These are phyloP conservation scores for Candida freyschussii DNA, from an alignment of 1,139 yeast genomes.

Conservation along the genomic window DNA sequence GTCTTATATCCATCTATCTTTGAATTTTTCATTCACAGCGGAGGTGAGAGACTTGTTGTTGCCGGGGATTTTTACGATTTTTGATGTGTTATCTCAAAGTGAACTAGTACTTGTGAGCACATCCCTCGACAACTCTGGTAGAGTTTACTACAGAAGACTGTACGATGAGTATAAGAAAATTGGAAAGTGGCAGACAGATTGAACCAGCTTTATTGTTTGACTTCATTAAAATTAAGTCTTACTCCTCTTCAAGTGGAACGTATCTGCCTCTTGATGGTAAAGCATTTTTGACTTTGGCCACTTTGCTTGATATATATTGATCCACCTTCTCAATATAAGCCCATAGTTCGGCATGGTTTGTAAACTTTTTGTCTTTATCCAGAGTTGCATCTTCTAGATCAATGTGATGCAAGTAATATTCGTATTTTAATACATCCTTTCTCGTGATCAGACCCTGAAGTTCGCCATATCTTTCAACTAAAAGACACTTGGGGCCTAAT, in stretches of 20 bases:
- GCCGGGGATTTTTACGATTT: constrained; percentile 55
- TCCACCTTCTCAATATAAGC: constrained; percentile 9
- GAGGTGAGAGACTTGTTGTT: constrained; percentile 47
- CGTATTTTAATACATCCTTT: constrained; percentile 58
- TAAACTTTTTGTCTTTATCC: constrained; percentile 13
- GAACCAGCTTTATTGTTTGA: too few relatives aligned
- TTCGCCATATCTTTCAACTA: constrained; percentile 53
- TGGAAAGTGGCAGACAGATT: constrained; percentile 64
- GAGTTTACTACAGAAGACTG: constrained; percentile 59
- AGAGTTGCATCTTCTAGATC: constrained; percentile 10
- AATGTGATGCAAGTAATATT: constrained; percentile 20
- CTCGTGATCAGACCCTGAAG: constrained; percentile 63
- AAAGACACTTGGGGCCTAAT: constrained; percentile 73
- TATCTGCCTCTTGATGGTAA: neutral
- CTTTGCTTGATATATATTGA: constrained; percentile 1
- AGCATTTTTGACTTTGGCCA: constrained; percentile 1
- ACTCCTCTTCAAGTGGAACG: neutral
- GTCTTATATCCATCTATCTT: constrained; percentile 47
- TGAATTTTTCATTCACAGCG: constrained; percentile 45
- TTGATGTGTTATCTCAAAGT: constrained; percentile 62
- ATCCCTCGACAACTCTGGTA: constrained; percentile 67
- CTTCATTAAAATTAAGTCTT: too few relatives aligned
- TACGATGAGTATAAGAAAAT: constrained; percentile 69
- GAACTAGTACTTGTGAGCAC: constrained; percentile 66
- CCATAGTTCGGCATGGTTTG: constrained; percentile 14